phyloP scores from a whole-genome alignment of 2,329 filamentous ascomycete genomes.

The Endocalyx cinctus region DNA sequence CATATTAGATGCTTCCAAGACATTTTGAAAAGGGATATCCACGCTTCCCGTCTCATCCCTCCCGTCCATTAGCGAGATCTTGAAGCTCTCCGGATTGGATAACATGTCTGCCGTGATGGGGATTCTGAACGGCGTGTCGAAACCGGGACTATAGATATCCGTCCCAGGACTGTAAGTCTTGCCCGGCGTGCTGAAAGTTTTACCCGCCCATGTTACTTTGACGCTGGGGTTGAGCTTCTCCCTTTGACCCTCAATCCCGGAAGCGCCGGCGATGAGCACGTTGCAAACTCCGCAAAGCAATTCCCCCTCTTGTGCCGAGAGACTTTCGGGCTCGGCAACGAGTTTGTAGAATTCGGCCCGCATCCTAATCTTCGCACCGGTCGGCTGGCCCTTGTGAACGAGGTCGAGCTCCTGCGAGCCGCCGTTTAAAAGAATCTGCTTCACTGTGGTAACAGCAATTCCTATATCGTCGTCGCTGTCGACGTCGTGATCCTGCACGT shows the following conservation, averaged over 20 bases:
- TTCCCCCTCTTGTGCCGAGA: constrained; percentile 15
- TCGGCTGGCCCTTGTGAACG: constrained; percentile 31
- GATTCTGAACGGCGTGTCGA: constrained; percentile 40
- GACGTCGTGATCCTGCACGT: constrained; percentile 40
- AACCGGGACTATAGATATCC: constrained; percentile 44
- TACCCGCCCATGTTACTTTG: constrained; percentile 36
- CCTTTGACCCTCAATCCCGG: constrained; percentile 36
- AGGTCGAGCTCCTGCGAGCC: constrained; percentile 37
- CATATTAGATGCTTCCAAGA: constrained; percentile 27
- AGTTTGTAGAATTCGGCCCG: constrained; percentile 38
- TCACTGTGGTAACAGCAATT: constrained; percentile 25
- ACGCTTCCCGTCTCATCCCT: constrained; percentile 28
- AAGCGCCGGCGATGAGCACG: constrained; percentile 37
- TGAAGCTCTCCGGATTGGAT: constrained; percentile 23
- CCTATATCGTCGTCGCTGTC: constrained; percentile 46
- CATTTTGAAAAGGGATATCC: constrained; percentile 31
- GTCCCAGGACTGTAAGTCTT: constrained; percentile 39
- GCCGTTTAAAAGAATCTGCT: constrained; percentile 32
- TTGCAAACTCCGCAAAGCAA: constrained; percentile 36
- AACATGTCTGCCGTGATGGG: constrained; percentile 30
- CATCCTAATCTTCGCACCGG: constrained; percentile 30
- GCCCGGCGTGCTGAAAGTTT: constrained; percentile 36
- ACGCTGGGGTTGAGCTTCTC: constrained; percentile 42
- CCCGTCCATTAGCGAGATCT: constrained; percentile 30
- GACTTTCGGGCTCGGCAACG: constrained; percentile 24